These are phyloP conservation scores for Populus nigra DNA, from an alignment of 345 rosid species.

Conservation along the genomic window DNA sequence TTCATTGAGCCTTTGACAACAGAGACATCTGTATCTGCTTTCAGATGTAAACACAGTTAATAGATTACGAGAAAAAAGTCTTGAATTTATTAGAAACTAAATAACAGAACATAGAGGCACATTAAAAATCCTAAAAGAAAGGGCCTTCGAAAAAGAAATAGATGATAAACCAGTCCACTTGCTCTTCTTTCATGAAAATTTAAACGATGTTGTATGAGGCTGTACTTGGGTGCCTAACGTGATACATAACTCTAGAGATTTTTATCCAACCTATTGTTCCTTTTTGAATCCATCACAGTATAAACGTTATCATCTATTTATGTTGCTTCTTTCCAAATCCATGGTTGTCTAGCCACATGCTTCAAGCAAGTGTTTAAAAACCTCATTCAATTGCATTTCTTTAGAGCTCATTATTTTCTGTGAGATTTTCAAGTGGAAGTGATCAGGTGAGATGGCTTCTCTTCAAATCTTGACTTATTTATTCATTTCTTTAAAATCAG, in stretches of 20 bases:
- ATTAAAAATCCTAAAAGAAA: neutral
- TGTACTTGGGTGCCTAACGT: neutral
- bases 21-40: slow-evolving; percentile 33
- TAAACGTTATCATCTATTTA: neutral
- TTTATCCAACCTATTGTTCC: neutral
- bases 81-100: neutral
- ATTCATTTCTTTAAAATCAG: neutral
- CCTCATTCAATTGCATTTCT: neutral
- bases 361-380: neutral
- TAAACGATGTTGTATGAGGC: neutral
- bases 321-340: neutral
- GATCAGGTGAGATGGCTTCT: neutral
- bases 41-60: slow-evolving; percentile 9
- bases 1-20: slow-evolving; percentile 28
- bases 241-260: neutral
- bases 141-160: neutral
- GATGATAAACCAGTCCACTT: neutral
- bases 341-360: neutral
- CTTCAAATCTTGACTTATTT: neutral
- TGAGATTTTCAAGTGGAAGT: neutral
- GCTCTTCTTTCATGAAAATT: neutral
- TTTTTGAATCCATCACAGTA: no score
- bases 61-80: neutral
- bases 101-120: neutral
- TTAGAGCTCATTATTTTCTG: neutral